Percentiles rank a stretch among this genome's conserved stretches.
These are phyloP conservation scores for Graphiopsis chlorocephala DNA, from an alignment of 2,329 filamentous ascomycete genomes.

Conservation along the genomic window DNA sequence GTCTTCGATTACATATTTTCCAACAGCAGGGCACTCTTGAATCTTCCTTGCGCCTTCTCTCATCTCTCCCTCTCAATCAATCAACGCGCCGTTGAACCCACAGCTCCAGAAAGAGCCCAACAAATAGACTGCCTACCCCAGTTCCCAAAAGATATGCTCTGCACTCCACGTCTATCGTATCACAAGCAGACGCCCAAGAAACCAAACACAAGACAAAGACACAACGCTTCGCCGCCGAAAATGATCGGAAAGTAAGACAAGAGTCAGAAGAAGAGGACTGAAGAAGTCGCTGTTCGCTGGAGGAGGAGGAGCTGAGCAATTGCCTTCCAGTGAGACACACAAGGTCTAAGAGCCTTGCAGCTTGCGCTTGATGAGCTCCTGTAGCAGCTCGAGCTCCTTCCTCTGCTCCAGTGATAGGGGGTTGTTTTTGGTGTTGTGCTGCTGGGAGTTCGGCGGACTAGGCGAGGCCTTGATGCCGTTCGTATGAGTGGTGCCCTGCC, in stretches of 20 bases:
- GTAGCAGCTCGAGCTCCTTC: slow-evolving; percentile 33
- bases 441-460: slow-evolving; percentile 29
- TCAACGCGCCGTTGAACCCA: neutral
- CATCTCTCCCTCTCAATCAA: neutral
- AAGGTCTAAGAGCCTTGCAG: slow-evolving; percentile 30
- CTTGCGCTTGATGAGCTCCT: slow-evolving; percentile 36
- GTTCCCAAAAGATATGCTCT: neutral
- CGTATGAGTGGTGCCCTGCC: neutral
- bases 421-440: slow-evolving; percentile 25
- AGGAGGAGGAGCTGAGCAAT: neutral
- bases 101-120: neutral
- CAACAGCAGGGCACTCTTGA: neutral
- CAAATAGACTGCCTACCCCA: neutral
- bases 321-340: neutral
- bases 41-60: neutral
- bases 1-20: neutral
- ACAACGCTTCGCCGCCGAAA: neutral
- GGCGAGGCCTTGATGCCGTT: slow-evolving; percentile 11
- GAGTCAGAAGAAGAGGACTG: neutral
- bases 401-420: slow-evolving; percentile 35
- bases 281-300: neutral
- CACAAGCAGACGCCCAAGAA: neutral
- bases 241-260: neutral
- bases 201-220: neutral
- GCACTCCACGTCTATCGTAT: neutral